Conservation (phyloP, 208 protist genomes). For the Vickermania spadyakhi region DNA sequence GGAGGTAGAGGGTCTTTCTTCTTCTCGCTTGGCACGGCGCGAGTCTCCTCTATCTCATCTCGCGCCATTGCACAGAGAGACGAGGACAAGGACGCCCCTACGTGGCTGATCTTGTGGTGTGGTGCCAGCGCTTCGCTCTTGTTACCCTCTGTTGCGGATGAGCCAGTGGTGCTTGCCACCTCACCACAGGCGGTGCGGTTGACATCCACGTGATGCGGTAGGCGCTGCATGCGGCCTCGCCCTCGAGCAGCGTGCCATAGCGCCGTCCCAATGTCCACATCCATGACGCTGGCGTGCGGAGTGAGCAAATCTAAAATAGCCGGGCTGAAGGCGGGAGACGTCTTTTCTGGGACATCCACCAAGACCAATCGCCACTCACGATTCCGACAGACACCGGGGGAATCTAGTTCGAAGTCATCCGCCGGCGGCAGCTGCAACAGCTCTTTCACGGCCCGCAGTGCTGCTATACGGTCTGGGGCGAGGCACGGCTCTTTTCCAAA, state of each 20-base stretch:
- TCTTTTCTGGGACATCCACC: constrained; percentile 67
- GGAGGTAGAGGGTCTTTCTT: background rate
- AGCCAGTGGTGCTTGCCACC: too few species aligned
- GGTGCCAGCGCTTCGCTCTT: too few species aligned
- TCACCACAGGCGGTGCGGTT: background rate
- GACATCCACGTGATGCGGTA: constrained; percentile 25
- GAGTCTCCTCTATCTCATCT: background rate
- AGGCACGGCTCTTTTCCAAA: constrained; percentile 76
- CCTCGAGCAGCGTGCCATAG: constrained; percentile 91
- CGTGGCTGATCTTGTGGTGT: background rate
- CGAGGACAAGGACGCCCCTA: background rate
- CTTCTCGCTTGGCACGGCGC: background rate
- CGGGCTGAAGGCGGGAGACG: constrained; percentile 12
- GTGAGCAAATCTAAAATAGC: constrained; percentile 60
- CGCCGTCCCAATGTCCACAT: constrained; percentile 93
- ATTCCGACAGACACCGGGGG: constrained; percentile 6
- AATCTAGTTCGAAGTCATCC: background rate
- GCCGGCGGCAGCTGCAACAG: constrained; percentile 56
- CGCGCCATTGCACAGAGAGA: background rate
- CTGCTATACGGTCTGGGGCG: constrained; percentile 77
- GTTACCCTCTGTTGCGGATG: too few species aligned
- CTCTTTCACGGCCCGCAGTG: constrained; percentile 67
- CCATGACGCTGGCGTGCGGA: constrained; percentile 90
- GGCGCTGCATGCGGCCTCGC: constrained; percentile 64
- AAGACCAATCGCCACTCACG: constrained; percentile 84